Evolutionary conservation across 2,329 filamentous ascomycete species (phyloP), one percentile per base, ranked within the genome.

Genomic region (Aspergillus tamarii): DNA sequence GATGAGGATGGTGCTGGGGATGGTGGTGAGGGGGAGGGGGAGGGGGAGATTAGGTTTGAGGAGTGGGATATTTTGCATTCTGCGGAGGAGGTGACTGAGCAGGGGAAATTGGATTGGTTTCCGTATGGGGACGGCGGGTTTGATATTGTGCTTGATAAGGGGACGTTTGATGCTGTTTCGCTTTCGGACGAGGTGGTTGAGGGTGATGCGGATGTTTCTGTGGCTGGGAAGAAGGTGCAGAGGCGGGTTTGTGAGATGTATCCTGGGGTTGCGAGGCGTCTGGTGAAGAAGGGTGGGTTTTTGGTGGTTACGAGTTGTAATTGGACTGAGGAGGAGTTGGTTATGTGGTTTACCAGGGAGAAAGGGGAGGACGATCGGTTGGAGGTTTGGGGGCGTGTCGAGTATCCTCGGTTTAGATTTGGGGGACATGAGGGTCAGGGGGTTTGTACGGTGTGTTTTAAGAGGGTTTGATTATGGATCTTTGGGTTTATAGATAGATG

Each of bases 111-210:
- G 19, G 63, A 72, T 19, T 82, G 80, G 77, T 82, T 77, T 71
- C 82, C 70, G 0, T 73, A 73, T 48, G 71, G 77, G 36, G 70
- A 70, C 0, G 76, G 77, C 0, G 91, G 91, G 0, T 98, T 94
- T 81, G 93, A 98, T 78, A 88, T 97, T 0, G 90, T 97, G 0
- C 85, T 97, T n/a, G 95, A 99, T 80, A 99, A 99, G 81, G 95
- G 95, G 52, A 99, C 95, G 0, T 99, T 98, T 76, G 95, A 99
- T 82, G 95, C 95, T 12, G 91, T 99, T 39, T 93, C 89, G 57
- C 82, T 98, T n/a, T 80, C 77, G 16, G 77, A 72, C 11, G 77
- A 80, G 64, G 72, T 60, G 11, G 64, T 70, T 58, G 59, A 57
- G 21, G 66, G 36, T 2, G 16, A 66, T 19, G 43, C 34, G 21